A percentile compares a stretch with the other conserved stretches of the same genome.
Conservation (phyloP, 2,329 filamentous ascomycete species). For the Sporothrix brunneoviolacea region DNA sequence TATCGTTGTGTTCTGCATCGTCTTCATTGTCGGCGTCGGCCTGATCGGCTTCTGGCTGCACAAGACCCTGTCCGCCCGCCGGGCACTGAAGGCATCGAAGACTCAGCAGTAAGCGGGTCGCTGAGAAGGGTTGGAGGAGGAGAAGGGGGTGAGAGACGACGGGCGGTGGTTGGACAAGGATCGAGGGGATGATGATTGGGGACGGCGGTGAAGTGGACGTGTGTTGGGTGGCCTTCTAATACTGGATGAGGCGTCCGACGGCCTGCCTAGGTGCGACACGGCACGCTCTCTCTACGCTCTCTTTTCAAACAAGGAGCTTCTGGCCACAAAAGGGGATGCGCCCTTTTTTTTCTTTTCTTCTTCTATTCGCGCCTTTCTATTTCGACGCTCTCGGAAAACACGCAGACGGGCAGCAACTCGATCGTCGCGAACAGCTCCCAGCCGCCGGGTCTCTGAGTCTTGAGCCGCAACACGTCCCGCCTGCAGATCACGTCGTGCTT, state of each 20-base stretch:
- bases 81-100: constrained; percentile 24
- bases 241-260: constrained; percentile 7
- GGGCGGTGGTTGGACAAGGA: neutral
- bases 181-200: neutral
- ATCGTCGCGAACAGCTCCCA: neutral
- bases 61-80: constrained; percentile 28
- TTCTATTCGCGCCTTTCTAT: neutral
- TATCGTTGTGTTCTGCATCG: constrained; percentile 55
- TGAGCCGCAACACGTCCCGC: no score
- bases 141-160: neutral
- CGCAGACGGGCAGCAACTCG: neutral
- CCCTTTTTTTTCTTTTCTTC: neutral
- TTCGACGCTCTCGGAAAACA: neutral
- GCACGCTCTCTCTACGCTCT: constrained; percentile 8
- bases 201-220: constrained; percentile 9
- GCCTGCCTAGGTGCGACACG: neutral
- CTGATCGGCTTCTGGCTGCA: constrained; percentile 41
- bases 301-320: neutral
- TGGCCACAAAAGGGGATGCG: constrained; percentile 10
- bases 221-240: constrained; percentile 15
- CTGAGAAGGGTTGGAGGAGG: neutral
- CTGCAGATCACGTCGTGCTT: no score
- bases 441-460: no score
- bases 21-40: constrained; percentile 47
- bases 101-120: constrained; percentile 8